phyloP scores from a whole-genome alignment of 2,329 filamentous ascomycete genomes.

The Paracorniculantispora psalliotae region DNA sequence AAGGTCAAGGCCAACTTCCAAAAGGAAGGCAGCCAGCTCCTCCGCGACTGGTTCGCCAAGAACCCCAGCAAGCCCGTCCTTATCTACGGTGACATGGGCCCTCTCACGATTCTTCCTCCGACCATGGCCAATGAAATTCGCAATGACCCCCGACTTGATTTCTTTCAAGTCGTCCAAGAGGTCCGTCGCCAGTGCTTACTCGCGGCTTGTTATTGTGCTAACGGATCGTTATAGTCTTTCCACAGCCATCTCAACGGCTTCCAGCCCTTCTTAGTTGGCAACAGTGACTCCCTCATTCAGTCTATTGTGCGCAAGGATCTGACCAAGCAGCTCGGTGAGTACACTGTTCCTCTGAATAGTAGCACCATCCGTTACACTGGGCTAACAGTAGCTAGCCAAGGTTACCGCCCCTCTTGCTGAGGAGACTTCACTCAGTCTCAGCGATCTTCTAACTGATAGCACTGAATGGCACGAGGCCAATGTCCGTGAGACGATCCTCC shows the following conservation, averaged over 20 bases:
- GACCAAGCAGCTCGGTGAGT: slow-evolving; percentile 17
- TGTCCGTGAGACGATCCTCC: slow-evolving; percentile 12
- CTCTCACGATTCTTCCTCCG: slow-evolving; percentile 17
- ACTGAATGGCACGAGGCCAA: slow-evolving; percentile 16
- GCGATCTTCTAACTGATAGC: slow-evolving; percentile 9
- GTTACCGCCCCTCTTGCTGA: slow-evolving; percentile 13
- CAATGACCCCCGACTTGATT: slow-evolving; percentile 19
- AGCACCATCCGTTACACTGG: too few species aligned
- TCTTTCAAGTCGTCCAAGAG: slow-evolving; percentile 12
- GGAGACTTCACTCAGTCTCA: slow-evolving; percentile 8
- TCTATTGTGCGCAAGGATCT: slow-evolving; percentile 17
- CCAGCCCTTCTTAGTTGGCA: slow-evolving; percentile 10
- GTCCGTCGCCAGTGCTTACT: neutral
- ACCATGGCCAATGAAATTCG: slow-evolving; percentile 19
- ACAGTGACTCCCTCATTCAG: slow-evolving; percentile 12
- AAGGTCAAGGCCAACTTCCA: slow-evolving; percentile 1
- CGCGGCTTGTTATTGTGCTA: neutral
- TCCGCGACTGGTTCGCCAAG: slow-evolving; percentile 11
- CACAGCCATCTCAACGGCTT: slow-evolving; percentile 17
- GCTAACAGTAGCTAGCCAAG: slow-evolving; percentile 1
- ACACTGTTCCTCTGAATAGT: neutral
- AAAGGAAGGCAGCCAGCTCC: neutral
- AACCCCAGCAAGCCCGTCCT: slow-evolving; percentile 12
- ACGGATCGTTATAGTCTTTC: slow-evolving; percentile 3
- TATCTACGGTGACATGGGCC: slow-evolving; percentile 17